phyloP scores from a whole-genome alignment of 148 eudicot species.

The Cornus controversa region DNA sequence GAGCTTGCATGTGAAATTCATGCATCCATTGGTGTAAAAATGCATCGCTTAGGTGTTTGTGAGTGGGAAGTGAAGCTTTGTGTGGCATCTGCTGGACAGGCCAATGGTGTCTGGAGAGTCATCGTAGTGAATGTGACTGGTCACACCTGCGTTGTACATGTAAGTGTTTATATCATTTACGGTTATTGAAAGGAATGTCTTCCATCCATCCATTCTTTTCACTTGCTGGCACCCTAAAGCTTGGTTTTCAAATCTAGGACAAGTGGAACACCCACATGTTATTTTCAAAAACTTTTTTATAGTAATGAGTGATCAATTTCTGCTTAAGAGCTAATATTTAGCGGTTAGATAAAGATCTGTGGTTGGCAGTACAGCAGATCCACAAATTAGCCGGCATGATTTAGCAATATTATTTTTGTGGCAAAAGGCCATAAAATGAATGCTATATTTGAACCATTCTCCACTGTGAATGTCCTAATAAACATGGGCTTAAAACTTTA shows the following conservation, averaged over 20 bases:
- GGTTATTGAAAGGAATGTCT: neutral
- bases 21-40: constrained; percentile 71
- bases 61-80: constrained; percentile 98
- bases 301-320: too few relatives aligned
- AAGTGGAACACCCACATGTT: neutral
- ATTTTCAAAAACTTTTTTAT: too few relatives aligned
- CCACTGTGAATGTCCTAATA: neutral
- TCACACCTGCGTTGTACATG: constrained; percentile 91
- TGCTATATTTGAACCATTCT: constrained; percentile 1
- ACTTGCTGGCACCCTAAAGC: constrained; percentile 1
- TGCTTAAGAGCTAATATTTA: too few relatives aligned
- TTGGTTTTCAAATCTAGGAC: neutral
- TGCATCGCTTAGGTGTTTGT: constrained; percentile 89
- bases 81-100: constrained; percentile 74
- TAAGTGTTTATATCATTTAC: constrained; percentile 39
- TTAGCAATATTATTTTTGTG: too few relatives aligned
- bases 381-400: too few relatives aligned
- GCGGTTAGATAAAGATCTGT: too few relatives aligned
- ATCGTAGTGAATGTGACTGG: constrained; percentile 89
- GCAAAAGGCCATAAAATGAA: too few relatives aligned
- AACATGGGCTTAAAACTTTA: neutral
- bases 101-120: constrained; percentile 95
- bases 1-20: constrained; percentile 82
- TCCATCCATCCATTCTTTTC: neutral
- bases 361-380: too few relatives aligned